Base-by-base conservation (phyloP, 345 rosid genomes). In the Boechera retrofracta region DNA sequence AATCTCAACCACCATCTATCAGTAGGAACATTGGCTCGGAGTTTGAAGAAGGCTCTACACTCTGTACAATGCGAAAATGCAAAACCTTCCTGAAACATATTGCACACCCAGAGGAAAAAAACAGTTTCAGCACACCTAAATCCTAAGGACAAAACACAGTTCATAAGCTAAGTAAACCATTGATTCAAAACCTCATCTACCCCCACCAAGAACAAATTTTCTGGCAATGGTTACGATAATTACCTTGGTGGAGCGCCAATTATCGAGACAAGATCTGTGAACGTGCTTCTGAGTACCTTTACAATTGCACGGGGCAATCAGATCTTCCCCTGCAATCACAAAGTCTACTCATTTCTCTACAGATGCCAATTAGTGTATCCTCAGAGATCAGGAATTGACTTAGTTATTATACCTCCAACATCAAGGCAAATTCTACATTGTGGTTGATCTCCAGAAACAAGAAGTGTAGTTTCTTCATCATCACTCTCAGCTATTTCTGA, bases 21-120 rank as follows among this genome's bases (percentile, higher is more conserved):
- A 72, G 98, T 79, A 57, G 99, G 99, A 45, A 91, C 93, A 84
- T 96, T 93, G 63, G 97, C 96, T 63, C 99, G 88, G 74, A 96
- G 86, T 82, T 91, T 74, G 81, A 96, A 96, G 73, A 84, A 74
- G 9, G 96, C 98, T 81, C 97, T 87, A 88, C 99, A 96, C 80
- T 96, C 99, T 65, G 99, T 93, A 84, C 99, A 96, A 82, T 96
- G 99, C 65, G 98, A 89, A 87, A 96, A 96, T 74, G 99, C 99
- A 89, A 93, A 96, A 66, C 99, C 99, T 88, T 96, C 99, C 99
- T 96, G 87, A 64, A 72, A 83, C 58, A 75, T 15, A 74, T 41
- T 10, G 15, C 57, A 70, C 42, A 38, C 4, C 48, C 6, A 5
- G 52, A 38, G 0, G 11, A 9, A 73, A 53, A 49, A 55, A 31